A percentile compares a stretch with the other conserved stretches of the same genome.
Conservation (phyloP, 345 rosid species). For the Carallia brachiata region DNA sequence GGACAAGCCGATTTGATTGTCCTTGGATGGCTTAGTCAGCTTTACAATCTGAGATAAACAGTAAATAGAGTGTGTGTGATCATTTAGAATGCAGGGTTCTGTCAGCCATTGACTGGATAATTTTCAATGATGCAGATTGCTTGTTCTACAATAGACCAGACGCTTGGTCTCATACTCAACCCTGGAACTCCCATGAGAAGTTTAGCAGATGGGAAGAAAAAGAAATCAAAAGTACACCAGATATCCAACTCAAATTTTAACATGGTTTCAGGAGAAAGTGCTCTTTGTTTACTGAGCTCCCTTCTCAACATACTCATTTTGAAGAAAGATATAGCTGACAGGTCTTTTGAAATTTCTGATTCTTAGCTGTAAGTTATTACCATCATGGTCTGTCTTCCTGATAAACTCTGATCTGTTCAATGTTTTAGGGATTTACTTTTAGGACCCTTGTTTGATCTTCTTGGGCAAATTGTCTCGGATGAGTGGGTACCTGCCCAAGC, state of each 20-base stretch:
- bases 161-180: constrained; percentile 47
- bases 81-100: neutral
- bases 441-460: constrained; percentile 74
- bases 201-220: constrained; percentile 46
- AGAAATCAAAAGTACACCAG: constrained; percentile 32
- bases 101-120: neutral
- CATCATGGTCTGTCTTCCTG: constrained; percentile 7
- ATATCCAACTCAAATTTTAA: constrained; percentile 28
- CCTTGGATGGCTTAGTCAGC: neutral
- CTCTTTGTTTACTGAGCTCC: constrained; percentile 53
- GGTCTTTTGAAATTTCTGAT: constrained; percentile 41
- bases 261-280: constrained; percentile 40
- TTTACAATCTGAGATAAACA: neutral
- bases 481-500: constrained; percentile 46
- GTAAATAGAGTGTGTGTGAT: neutral
- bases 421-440: constrained; percentile 61
- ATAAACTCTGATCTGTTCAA: constrained; percentile 10
- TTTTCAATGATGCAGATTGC: constrained; percentile 52
- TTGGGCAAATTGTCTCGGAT: constrained; percentile 45
- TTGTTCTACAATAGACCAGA: constrained; percentile 51
- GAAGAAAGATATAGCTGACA: constrained; percentile 72
- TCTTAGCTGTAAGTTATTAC: neutral
- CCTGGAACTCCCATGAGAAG: constrained; percentile 33
- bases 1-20: neutral
- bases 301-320: constrained; percentile 72